These are phyloP conservation scores for Penicillium sp. DNA, from an alignment of 2,329 filamentous ascomycete species.

Conservation along the genomic window DNA sequence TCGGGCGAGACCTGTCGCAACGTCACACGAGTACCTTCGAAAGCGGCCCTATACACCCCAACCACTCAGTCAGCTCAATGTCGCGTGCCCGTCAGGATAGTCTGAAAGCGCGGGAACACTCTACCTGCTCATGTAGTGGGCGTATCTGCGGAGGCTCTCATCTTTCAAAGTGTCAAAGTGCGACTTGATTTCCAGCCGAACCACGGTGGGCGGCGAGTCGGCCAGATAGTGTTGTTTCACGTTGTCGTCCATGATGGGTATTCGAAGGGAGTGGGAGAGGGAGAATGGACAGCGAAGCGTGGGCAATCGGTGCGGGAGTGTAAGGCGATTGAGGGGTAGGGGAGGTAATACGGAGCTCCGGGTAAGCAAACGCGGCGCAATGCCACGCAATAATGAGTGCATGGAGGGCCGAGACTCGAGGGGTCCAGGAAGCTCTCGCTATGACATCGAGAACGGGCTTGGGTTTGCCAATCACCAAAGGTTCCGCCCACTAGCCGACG, in stretches of 20 bases:
- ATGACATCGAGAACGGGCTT: slow-evolving; percentile 22
- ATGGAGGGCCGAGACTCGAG: slow-evolving; percentile 10
- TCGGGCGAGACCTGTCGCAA: slow-evolving; percentile 80
- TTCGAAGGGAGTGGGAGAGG: slow-evolving; percentile 9
- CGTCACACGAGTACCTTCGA: slow-evolving; percentile 75
- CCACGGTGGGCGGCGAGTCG: slow-evolving; percentile 85
- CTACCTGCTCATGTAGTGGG: slow-evolving; percentile 81
- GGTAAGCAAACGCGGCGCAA: slow-evolving; percentile 23
- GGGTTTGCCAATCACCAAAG: slow-evolving; percentile 18
- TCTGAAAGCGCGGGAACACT: slow-evolving; percentile 22
- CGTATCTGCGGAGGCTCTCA: slow-evolving; percentile 77
- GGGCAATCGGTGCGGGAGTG: slow-evolving; percentile 12
- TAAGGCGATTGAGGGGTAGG: slow-evolving; percentile 20
- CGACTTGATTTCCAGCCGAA: slow-evolving; percentile 84
- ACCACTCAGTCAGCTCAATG: slow-evolving; percentile 12
- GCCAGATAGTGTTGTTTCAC: slow-evolving; percentile 73
- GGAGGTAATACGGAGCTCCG: slow-evolving; percentile 24
- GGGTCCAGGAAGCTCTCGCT: slow-evolving; percentile 9
- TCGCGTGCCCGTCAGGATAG: neutral
- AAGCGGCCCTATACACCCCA: slow-evolving; percentile 63
- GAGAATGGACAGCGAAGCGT: slow-evolving; percentile 15
- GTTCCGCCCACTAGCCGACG: neutral
- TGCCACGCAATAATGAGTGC: slow-evolving; percentile 25
- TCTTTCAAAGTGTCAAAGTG: slow-evolving; percentile 72
- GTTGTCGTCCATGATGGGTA: slow-evolving; percentile 42